Conservation (phyloP, 2,329 filamentous ascomycete species). For the Knufia fluminis region DNA sequence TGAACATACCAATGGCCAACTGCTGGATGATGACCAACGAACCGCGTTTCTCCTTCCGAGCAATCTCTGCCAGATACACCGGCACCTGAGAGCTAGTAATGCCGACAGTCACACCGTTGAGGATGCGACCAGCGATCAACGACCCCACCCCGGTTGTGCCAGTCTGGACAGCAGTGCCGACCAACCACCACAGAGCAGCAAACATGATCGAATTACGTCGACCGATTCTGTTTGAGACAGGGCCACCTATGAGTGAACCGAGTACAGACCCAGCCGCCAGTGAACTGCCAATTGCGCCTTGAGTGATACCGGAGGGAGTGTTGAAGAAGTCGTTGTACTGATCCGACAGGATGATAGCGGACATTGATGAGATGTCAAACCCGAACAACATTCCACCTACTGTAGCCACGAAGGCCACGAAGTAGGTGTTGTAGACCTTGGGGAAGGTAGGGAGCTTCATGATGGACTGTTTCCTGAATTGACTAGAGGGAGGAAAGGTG, state of each 20-base stretch:
- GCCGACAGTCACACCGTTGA: constrained; percentile 30
- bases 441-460: constrained; percentile 37
- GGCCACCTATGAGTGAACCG: constrained; percentile 26
- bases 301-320: constrained; percentile 38
- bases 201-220: constrained; percentile 40
- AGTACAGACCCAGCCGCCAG: constrained; percentile 42
- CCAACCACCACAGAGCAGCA: constrained; percentile 39
- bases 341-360: constrained; percentile 41
- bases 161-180: not conserved
- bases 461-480: not conserved
- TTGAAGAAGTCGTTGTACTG: constrained; percentile 45
- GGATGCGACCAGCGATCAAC: constrained; percentile 23
- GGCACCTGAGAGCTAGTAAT: constrained; percentile 37
- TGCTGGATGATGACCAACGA: constrained; percentile 28
- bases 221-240: constrained; percentile 40
- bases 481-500: not conserved
- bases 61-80: constrained; percentile 37
- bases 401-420: constrained; percentile 44
- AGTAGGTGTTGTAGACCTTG: constrained; percentile 43
- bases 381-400: constrained; percentile 48
- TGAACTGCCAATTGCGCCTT: constrained; percentile 43
- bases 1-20: not conserved
- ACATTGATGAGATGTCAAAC: constrained; percentile 49
- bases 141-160: constrained; percentile 9
- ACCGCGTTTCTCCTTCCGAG: constrained; percentile 34